Base-by-base conservation (phyloP, 2,329 filamentous ascomycete species). In the Chalaropsis ovoidea region DNA sequence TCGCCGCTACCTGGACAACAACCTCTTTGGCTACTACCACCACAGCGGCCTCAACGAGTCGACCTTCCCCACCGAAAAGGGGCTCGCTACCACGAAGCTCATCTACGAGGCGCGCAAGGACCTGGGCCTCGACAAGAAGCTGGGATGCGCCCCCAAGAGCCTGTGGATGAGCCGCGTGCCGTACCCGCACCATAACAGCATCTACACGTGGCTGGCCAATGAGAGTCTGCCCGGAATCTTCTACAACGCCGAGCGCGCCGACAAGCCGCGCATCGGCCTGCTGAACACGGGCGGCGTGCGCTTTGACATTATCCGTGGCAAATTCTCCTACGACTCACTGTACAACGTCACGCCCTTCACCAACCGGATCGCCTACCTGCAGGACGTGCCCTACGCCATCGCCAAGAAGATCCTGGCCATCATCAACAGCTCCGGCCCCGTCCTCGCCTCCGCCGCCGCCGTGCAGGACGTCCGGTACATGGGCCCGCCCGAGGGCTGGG, bases 281-380 rank as follows among this genome's bases (percentile, higher is more conserved):
- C 80, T 89, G 65, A 99, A 99, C 75, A 96, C 90, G 0, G 94
- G 94, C 31, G 89, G 89, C 2, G 85, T 99, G 69, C 88, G 94
- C 56, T 99, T 97, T 74, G 94, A 99, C 74, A 89, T 99, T 68
- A 95, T 96, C 80, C 85, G 93, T 74, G 94, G 94, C 0, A 79
- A 86, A 0, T 97, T 97, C 72, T 97, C 94, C 0, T 84, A 85
- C 47, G 94, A 99, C 73, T 87, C 86, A 3, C 90, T 88, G 0
- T 97, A 85, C 72, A 86, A 93, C 47, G 81, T 97, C 35, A 95
- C 89, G 8, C 94, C 94, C 0, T 99, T 99, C 73, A 85, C 84
- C 1, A 95, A 87, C 74, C 83, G 82, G 0, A 88, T 96, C 74
- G 80, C 81, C 31, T 90, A 86, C 70, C 80, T 96, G 63, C 85